Evolutionary conservation across 331 rosid species (phyloP).

Genomic region (Quercus phellos): DNA sequence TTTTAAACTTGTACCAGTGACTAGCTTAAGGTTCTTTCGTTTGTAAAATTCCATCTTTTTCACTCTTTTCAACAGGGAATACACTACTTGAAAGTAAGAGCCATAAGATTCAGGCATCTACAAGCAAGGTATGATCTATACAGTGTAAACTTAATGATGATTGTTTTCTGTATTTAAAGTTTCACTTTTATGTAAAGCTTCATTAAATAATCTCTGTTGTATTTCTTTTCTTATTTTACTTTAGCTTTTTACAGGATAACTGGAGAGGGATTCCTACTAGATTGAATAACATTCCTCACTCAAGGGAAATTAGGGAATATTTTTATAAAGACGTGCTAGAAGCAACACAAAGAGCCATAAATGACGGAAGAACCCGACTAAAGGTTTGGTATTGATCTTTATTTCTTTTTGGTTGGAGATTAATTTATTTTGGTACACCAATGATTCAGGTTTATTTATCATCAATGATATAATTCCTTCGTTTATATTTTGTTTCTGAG

Average conservation of each 20-base stretch:
- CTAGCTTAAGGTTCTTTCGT: not conserved
- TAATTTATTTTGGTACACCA: not conserved
- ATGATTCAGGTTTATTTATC: not conserved
- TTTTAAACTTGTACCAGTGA: not conserved
- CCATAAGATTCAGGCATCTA: constrained; percentile 35
- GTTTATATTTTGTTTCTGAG: not conserved
- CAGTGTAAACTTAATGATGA: not conserved
- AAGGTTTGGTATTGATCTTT: constrained; percentile 40
- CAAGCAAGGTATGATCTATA: constrained; percentile 43
- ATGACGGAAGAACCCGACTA: constrained; percentile 65
- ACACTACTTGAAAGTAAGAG: constrained; percentile 30
- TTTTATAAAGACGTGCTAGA: constrained; percentile 77
- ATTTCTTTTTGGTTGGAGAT: not conserved
- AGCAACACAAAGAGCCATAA: constrained; percentile 71
- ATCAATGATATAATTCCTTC: not conserved
- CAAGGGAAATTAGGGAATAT: constrained; percentile 82
- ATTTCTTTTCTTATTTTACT: constrained; percentile 31
- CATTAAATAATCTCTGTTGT: constrained; percentile 14
- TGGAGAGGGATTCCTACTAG: constrained; percentile 98
- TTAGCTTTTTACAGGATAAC: constrained; percentile 59
- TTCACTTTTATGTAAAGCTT: not conserved
- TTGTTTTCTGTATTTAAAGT: constrained; percentile 5
- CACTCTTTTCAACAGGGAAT: constrained; percentile 46
- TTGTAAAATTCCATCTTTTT: constrained; percentile 1
- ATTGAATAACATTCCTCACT: constrained; percentile 89